Conservation (phyloP, 1,139 yeast species). For the Kodamaea ohmeri region DNA sequence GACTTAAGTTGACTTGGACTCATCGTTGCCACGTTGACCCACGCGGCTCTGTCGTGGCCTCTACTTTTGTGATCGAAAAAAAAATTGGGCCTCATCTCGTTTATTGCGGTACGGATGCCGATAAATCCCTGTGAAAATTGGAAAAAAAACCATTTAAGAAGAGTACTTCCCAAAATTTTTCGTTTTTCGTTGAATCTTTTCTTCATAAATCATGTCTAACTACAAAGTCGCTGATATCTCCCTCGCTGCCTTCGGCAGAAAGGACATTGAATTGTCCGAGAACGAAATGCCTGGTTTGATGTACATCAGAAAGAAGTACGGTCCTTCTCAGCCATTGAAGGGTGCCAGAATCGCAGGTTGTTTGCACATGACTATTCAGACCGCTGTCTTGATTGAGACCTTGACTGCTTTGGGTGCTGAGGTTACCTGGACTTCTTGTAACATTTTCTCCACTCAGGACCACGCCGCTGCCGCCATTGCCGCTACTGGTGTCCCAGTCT, state of each 20-base stretch:
- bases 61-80: neutral
- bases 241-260: constrained; percentile 99
- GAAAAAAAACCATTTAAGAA: constrained; percentile 5
- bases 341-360: constrained; percentile 99
- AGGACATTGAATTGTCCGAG: constrained; percentile 98
- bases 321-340: constrained; percentile 88
- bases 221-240: constrained; percentile 98
- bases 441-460: constrained; percentile 99
- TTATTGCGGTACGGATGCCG: neutral
- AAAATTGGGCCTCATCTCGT: constrained; percentile 5
- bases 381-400: constrained; percentile 98
- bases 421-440: constrained; percentile 99
- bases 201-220: constrained; percentile 30
- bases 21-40: constrained; percentile 1
- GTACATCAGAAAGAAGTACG: constrained; percentile 95
- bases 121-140: constrained; percentile 4
- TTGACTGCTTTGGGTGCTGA: constrained; percentile 98
- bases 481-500: constrained; percentile 98
- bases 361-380: constrained; percentile 99
- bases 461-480: constrained; percentile 99
- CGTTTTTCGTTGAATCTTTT: constrained; percentile 5
- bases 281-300: constrained; percentile 99
- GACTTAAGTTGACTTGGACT: neutral
- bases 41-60: constrained; percentile 2
- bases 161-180: constrained; percentile 5